These are phyloP conservation scores for Alternaria atra DNA, from an alignment of 2,329 filamentous ascomycete genomes.

Conservation along the genomic window DNA sequence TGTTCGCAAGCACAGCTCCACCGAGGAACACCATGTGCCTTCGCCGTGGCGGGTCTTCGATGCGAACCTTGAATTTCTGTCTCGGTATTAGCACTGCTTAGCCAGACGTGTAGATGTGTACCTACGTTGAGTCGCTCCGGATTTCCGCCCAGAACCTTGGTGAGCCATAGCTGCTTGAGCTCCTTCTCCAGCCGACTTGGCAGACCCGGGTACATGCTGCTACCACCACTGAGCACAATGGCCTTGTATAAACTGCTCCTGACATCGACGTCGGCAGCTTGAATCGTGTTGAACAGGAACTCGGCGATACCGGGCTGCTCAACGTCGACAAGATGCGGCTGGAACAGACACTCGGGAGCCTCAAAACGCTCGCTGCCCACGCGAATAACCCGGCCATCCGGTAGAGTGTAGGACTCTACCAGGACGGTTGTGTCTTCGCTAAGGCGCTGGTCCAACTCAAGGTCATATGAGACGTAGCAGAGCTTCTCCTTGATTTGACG, in stretches of 20 bases:
- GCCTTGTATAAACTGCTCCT: slow-evolving; percentile 95
- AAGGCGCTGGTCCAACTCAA: slow-evolving; percentile 93
- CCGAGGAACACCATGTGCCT: slow-evolving; percentile 99
- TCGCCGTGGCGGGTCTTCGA: slow-evolving; percentile 94
- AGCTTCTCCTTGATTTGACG: slow-evolving; percentile 99
- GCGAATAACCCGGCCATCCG: slow-evolving; percentile 93
- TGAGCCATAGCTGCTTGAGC: slow-evolving; percentile 97
- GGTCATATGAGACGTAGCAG: slow-evolving; percentile 98
- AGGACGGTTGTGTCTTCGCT: slow-evolving; percentile 97
- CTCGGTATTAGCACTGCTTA: slow-evolving; percentile 28
- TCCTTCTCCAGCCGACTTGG: slow-evolving; percentile 97
- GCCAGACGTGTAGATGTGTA: slow-evolving; percentile 17
- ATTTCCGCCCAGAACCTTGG: slow-evolving; percentile 86
- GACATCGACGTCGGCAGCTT: slow-evolving; percentile 93
- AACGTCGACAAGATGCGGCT: slow-evolving; percentile 96
- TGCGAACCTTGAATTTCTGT: slow-evolving; percentile 98
- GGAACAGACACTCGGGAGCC: slow-evolving; percentile 97
- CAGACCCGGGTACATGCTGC: slow-evolving; percentile 98
- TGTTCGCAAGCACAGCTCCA: slow-evolving; percentile 94
- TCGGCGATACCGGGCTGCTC: slow-evolving; percentile 97
- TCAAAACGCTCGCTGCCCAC: slow-evolving; percentile 98
- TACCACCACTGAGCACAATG: slow-evolving; percentile 93
- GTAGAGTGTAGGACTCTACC: slow-evolving; percentile 96
- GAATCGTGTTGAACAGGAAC: slow-evolving; percentile 98
- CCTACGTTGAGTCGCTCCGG: slow-evolving; percentile 83